Evolutionary conservation across 169 alveolate genomes (phyloP), one percentile per base, ranked within the genome.

Genomic region (Eimeria praecox): DNA sequence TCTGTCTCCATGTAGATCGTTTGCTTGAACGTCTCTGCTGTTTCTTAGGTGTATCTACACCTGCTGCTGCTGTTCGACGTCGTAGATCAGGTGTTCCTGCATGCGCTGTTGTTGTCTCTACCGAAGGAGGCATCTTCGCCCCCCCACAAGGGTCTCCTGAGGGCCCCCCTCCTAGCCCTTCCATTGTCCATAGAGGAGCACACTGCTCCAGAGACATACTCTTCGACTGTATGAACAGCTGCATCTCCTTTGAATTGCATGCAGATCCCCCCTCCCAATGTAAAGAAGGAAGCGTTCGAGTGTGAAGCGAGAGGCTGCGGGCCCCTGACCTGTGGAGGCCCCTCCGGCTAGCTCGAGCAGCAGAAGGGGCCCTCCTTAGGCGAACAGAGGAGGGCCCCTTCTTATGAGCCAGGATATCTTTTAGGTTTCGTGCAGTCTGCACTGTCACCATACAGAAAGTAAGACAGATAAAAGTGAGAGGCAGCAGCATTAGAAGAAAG

Each of bases 281-380:
- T 4, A 77, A 33, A n/a, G 49, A 40, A 18, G 87, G 87, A 35
- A 77, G 18, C 8, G 59, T 77, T 30, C 87, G 87, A 0, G 87
- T n/a, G 87, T 40, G 87, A 14, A 77, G 90, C 27, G 90, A 82
- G 22, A 82, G 71, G 90, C 90, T 82, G 35, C 90, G 66, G 90
- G 90, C 90, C 69, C 90, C 90, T 6, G 46, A 82, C 46, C 90
- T 69, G 73, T 82, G 66, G 54, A 82, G 90, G 73, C 90, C 73
- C 71, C 33, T 82, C 30, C 90, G 71, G 73, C 27, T n/a, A 14
- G 38, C 73, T 18, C 90, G 46, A 42, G 73, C 27, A 27, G 44
- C 90, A 44, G n/a, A 38, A 12, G 44, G 66, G n/a, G 35, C 3
- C 20, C 56, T 77, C 42, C 71, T 82, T 0, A 18, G 14, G 62